Evolutionary conservation across 148 eudicot genomes (phyloP), one percentile per base, ranked within the genome.

Genomic region (Dianthus caryophyllus): DNA sequence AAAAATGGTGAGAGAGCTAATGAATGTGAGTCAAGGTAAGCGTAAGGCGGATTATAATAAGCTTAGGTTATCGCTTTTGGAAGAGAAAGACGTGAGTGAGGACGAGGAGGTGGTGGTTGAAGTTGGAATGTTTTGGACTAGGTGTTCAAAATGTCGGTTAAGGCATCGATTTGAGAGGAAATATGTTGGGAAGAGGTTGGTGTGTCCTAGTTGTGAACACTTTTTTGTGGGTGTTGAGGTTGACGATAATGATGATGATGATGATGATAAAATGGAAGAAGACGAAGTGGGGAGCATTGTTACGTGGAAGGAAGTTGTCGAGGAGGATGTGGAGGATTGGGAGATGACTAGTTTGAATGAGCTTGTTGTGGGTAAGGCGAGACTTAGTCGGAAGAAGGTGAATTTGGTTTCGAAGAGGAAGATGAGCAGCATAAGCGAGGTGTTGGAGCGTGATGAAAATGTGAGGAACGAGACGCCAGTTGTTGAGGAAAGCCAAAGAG

Each of bases 141-240:
- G 64, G 53, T 88, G 96, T 72, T 66, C 80, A 50, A 62, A 49
- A 4, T 88, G 96, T 33, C 36, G 78, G 65, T 52, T 79, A 77
- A 48, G 76, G 68, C 87, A 86, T 60, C 58, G 75, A 82, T 86
- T 86, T 68, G 84, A 88, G 73, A 84, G 84, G 87, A 84, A 70
- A 81, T 88, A 86, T 76, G 80, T 84, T 69, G 91, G 84, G 66
- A 83, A 77, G 39, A 77, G 63, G 73, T 74, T 88, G 88, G 58
- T 86, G 77, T 88, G 96, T 48, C 83, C 85, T 18, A 70, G 72
- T 61, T 88, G 96, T 81, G 83, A 79, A 52, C 78, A 73, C 65
- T 79, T 84, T 47, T 88, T 84, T 66, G 69, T 73, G 68, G 96
- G 87, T 57, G 50, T 80, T 56, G 96, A 88, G 77, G 81, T 76